Percentiles rank a stretch among this genome's conserved stretches.
Evolutionary conservation across 441 rosid genomes (phyloP).

Genomic region (Populus hybrid): DNA sequence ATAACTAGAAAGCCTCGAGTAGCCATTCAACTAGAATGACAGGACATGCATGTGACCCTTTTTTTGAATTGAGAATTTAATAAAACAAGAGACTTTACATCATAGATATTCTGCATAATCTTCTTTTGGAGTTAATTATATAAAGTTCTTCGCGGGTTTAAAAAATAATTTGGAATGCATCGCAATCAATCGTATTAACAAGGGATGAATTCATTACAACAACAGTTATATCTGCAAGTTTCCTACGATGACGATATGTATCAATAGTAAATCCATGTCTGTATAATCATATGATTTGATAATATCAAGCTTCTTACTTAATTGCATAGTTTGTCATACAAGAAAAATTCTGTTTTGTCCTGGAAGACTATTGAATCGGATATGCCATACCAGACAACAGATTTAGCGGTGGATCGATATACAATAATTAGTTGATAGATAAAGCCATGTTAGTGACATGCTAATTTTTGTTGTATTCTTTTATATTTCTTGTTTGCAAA

Average conservation of each 20-base stretch:
- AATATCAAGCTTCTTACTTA: constrained; percentile 1
- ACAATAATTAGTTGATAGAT: background rate
- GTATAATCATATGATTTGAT: background rate
- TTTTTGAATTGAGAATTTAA: background rate
- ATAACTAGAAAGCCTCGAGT: background rate
- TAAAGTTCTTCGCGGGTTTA: background rate
- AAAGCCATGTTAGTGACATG: background rate
- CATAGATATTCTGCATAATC: constrained; percentile 14
- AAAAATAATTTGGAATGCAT: constrained; percentile 18
- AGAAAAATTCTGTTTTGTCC: background rate
- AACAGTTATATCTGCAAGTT: background rate
- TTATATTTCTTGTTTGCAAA: constrained; percentile 10
- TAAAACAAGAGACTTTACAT: constrained; percentile 10
- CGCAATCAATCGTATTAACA: constrained; percentile 18
- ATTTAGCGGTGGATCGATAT: background rate
- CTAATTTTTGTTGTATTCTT: background rate
- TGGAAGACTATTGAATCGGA: background rate
- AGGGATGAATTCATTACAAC: background rate
- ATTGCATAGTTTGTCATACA: constrained; percentile 7
- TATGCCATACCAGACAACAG: background rate
- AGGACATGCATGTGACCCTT: constrained; percentile 10
- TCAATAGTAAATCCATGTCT: constrained; percentile 1
- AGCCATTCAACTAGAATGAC: constrained; percentile 14
- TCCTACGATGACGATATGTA: background rate
- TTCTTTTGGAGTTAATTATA: background rate